phyloP scores from a whole-genome alignment of 345 rosid species.

The Luvunga scandens region DNA sequence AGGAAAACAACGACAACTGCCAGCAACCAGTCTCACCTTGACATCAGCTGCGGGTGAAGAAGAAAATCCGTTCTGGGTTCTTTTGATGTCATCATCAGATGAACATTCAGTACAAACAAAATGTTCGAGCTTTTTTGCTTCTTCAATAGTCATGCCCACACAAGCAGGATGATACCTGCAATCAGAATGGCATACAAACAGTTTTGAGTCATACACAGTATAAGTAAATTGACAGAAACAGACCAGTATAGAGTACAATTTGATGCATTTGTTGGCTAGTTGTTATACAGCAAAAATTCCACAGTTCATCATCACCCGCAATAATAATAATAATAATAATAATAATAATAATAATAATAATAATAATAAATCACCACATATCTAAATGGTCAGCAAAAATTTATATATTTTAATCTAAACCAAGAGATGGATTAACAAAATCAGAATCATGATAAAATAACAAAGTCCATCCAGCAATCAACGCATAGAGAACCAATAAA shows the following conservation, averaged over 20 bases:
- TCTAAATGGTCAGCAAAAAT: background rate
- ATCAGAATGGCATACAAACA: slow-evolving; percentile 9
- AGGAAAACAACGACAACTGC: background rate
- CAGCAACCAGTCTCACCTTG: slow-evolving; percentile 39
- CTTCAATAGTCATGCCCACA: slow-evolving; percentile 78
- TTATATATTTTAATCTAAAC: background rate
- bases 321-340: background rate
- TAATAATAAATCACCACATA: background rate
- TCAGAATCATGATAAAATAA: slow-evolving; percentile 1
- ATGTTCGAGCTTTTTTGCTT: slow-evolving; percentile 73
- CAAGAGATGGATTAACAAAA: background rate
- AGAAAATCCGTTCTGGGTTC: slow-evolving; percentile 64
- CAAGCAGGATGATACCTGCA: slow-evolving; percentile 91
- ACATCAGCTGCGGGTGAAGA: slow-evolving; percentile 42
- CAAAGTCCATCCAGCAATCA: background rate
- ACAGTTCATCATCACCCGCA: background rate
- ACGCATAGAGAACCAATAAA: background rate
- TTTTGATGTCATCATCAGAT: slow-evolving; percentile 54
- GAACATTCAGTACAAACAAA: slow-evolving; percentile 73
- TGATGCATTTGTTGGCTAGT: background rate
- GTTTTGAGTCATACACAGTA: background rate
- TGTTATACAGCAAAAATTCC: background rate
- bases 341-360: background rate
- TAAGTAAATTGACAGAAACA: background rate
- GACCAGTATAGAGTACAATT: background rate